phyloP scores from a whole-genome alignment of 768 basidiomycete genomes.

The Guyanaporus albipodus region DNA sequence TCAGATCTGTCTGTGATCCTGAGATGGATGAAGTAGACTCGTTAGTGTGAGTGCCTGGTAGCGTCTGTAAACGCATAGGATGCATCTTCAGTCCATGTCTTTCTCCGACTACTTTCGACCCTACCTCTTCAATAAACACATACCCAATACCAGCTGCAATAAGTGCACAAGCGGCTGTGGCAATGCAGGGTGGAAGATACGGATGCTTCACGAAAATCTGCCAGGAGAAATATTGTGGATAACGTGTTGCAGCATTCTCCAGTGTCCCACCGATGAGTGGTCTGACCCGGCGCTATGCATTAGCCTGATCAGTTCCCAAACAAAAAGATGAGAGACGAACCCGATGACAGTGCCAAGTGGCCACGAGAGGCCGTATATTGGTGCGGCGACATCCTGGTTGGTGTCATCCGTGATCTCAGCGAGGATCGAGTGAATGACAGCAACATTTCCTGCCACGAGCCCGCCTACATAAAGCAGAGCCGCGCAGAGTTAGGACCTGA shows the following conservation, averaged over 20 bases:
- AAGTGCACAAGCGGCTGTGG: constrained; percentile 9
- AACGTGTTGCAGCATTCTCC: constrained; percentile 15
- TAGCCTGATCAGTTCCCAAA: too few species aligned
- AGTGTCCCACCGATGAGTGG: constrained; percentile 19
- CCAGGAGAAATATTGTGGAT: constrained; percentile 16
- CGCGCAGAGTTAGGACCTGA: neutral
- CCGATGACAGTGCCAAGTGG: constrained; percentile 2
- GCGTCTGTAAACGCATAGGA: neutral
- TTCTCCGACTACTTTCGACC: neutral
- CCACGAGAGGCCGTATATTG: constrained; percentile 11
- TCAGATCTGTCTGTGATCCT: neutral
- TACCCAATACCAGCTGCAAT: constrained; percentile 11
- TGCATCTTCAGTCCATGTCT: neutral
- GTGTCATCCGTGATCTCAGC: constrained; percentile 13
- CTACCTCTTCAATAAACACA: constrained; percentile 20
- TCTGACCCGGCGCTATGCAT: too few species aligned
- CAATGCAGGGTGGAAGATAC: constrained; percentile 17
- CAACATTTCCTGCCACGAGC: constrained; percentile 36
- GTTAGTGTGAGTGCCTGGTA: neutral
- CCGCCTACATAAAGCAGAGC: constrained; percentile 41
- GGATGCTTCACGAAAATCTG: constrained; percentile 8
- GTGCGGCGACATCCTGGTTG: constrained; percentile 10
- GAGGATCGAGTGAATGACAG: constrained; percentile 9
- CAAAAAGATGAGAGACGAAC: neutral
- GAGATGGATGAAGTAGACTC: neutral